phyloP scores from a whole-genome alignment of 352 stramenopile species.

The Heterotrichella gracilis region DNA sequence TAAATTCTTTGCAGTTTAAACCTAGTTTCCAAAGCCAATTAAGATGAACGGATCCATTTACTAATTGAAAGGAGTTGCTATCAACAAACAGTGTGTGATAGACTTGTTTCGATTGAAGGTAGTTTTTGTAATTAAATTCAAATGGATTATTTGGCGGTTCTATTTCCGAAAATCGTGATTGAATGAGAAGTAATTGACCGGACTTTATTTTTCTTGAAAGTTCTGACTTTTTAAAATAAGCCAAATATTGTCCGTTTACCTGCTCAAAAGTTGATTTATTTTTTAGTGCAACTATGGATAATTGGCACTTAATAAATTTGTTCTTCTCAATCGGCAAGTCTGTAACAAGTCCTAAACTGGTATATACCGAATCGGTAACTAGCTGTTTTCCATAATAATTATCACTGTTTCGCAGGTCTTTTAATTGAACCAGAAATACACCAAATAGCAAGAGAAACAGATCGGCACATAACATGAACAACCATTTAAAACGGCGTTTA shows the following conservation, averaged over 20 bases:
- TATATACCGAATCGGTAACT: too few relatives aligned
- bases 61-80: not conserved
- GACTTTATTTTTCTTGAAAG: not conserved
- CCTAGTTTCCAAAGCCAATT: not conserved
- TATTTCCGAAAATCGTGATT: not conserved
- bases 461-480: not conserved
- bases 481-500: not conserved
- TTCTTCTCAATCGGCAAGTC: not conserved
- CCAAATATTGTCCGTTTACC: not conserved
- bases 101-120: not conserved
- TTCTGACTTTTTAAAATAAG: not conserved
- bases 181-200: not conserved
- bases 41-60: not conserved
- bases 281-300: not conserved
- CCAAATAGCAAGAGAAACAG: not conserved
- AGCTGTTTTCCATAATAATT: too few relatives aligned
- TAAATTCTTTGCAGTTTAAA: not conserved
- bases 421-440: not conserved
- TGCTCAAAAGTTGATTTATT: not conserved
- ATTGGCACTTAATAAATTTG: not conserved
- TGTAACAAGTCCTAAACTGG: not conserved
- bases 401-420: too few relatives aligned
- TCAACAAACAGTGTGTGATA: not conserved
- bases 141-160: not conserved
- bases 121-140: not conserved